A percentile compares a stretch with the other conserved stretches of the same genome.
Conservation (phyloP, 75 land plant species). For the Picea glauca region DNA sequence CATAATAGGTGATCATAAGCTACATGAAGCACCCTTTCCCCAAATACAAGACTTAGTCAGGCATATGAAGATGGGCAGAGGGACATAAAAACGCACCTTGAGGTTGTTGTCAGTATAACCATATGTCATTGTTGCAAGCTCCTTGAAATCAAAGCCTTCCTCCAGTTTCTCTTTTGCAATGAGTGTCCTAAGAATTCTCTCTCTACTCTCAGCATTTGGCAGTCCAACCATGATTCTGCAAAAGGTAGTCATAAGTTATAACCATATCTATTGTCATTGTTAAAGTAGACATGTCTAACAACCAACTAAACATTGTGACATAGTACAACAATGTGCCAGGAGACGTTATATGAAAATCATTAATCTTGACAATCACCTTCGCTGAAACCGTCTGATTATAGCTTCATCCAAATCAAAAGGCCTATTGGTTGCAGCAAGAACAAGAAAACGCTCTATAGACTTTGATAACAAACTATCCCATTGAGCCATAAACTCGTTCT, state of each 20-base stretch:
- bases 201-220: conserved; percentile 64
- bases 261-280: too few relatives aligned
- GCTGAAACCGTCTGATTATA: conserved; percentile 81
- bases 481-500: conserved; percentile 92
- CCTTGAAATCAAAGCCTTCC: conserved; percentile 60
- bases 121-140: conserved; percentile 82
- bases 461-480: conserved; percentile 90
- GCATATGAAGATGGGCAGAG: not conserved
- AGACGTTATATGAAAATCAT: not conserved
- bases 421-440: conserved; percentile 89
- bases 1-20: not conserved
- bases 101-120: conserved; percentile 88
- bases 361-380: conserved; percentile 45
- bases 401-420: conserved; percentile 97
- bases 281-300: too few relatives aligned
- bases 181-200: conserved; percentile 65
- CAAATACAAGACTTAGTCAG: not conserved
- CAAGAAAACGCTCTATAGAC: conserved; percentile 71
- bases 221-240: conserved; percentile 87
- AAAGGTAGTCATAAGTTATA: too few relatives aligned
- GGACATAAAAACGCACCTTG: conserved; percentile 46
- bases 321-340: not conserved
- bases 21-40: not conserved
- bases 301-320: too few relatives aligned
- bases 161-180: conserved; percentile 66